Evolutionary conservation across 1,284 basidiomycete species (phyloP), one percentile per base, ranked within the genome.

Genomic region (Fomitopsis palustris): DNA sequence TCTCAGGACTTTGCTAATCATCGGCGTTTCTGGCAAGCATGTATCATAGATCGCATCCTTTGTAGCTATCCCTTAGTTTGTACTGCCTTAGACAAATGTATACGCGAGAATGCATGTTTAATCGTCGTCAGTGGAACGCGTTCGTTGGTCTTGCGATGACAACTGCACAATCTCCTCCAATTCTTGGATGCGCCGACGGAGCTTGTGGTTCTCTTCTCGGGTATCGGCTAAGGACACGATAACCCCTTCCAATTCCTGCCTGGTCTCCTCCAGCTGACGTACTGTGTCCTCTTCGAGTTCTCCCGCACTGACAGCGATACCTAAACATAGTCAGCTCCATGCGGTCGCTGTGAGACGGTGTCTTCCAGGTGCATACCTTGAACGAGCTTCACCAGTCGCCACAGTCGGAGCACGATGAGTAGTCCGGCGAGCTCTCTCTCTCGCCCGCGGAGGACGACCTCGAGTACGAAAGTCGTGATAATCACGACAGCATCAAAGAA

Each of bases 321-420:
- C 89, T 91, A 56, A 17, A 54, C 23, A 52, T 14, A 27, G 21
- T 25, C 45, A 47, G 35, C 38, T 55, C 47, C 55, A 49, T 61
- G 52, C 55, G 37, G 14, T 43, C 25, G 49, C 25, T 27, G 65
- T 76, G n/a, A 25, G 29, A 43, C 23, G 29, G n/a, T 9, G 35
- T 14, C 37, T 35, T 25, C 9, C 1, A 4, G 8, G 16, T 9
- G 7, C 56, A 67, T 62, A 90, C 90, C 88, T 79, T 87, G 87
- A 21, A 91, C 86, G 12, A 92, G 76, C 69, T 92, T 90, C 29
- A 93, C 81, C 25, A 92, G 75, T 33, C 91, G 79, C 90, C 90
- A 92, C 10, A 93, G 69, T 70, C 91, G 89, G 21, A 93, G 75
- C 9, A 89, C 75, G 52, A 93, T 78, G 41, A 93, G 80, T 25